Evolutionary conservation across 2,329 filamentous ascomycete genomes (phyloP), one percentile per base, ranked within the genome.

Genomic region (Tolypocladium ovalisporum): DNA sequence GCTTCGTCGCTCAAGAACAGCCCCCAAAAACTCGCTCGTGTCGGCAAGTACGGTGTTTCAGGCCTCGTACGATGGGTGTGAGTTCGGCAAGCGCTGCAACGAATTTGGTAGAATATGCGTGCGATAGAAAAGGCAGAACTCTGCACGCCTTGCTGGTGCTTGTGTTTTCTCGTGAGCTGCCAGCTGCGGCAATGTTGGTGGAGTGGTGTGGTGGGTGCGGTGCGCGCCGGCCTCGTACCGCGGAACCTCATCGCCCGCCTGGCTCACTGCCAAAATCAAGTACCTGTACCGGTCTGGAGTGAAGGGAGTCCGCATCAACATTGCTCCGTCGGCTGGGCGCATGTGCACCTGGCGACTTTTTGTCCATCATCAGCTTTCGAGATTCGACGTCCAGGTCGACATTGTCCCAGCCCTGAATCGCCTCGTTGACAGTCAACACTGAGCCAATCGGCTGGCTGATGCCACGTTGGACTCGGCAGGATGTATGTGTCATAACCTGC

Each of bases 161-260:
- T 19, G 47, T 51, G 44, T 56, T 56, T 56, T 56, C 47, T 56
- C 47, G 36, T 35, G 44, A 53, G 55, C 55, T 52, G 44, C 47
- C 55, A 19, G 42, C 29, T 42, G 22, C 52, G 7, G 27, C 44
- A 32, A 19, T 27, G 19, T 32, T 51, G 47, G 47, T 51, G 47
- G 47, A 51, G 47, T 32, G 47, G 47, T 34, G 40, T 24, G 42
- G 15, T 34, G 19, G 9, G 29, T 5, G 29, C 8, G 27, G 17
- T 12, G 27, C 24, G n/a, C n/a, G n/a, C n/a, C 27, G 4, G 47
- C 19, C 9, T 34, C 32, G 47, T 52, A 37, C n/a, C 52, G 22
- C n/a, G 22, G 1, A 19, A 54, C 52, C 34, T 54, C 32, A 9
- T 37, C 24, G 52, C 35, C 24, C 4, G 36, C 6, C 36, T 8